Conservation (phyloP, 495 filamentous ascomycete species). For the Cladorrhinum samala region DNA sequence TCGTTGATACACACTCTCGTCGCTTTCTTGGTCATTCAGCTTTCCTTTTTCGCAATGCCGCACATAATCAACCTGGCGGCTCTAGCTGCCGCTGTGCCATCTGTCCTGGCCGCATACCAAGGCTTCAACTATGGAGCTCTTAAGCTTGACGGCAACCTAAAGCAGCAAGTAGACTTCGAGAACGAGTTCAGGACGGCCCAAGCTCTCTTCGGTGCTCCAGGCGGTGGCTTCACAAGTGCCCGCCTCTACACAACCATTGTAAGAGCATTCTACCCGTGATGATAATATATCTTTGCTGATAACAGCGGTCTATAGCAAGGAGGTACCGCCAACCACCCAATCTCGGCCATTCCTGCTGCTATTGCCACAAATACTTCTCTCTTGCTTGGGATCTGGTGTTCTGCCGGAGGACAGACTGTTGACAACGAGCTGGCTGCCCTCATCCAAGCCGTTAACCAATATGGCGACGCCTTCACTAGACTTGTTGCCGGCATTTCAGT, state of each 20-base stretch:
- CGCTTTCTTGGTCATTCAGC: background rate
- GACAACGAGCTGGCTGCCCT: conserved; percentile 65
- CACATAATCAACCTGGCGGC: conserved; percentile 20
- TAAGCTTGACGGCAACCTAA: conserved; percentile 51
- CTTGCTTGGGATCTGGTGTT: conserved; percentile 74
- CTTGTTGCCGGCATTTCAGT: conserved; percentile 82
- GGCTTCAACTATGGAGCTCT: conserved; percentile 82
- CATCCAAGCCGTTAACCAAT: conserved; percentile 53
- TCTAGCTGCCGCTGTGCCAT: conserved; percentile 25
- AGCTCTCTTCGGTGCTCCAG: conserved; percentile 59
- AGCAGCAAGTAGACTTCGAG: conserved; percentile 61
- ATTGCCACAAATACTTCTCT: conserved; percentile 65
- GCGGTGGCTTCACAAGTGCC: conserved; percentile 60
- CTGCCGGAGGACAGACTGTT: conserved; percentile 56
- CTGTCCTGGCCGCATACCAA: conserved; percentile 38
- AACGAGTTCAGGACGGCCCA: conserved; percentile 64
- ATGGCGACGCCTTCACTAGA: conserved; percentile 54
- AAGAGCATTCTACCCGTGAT: conserved; percentile 3
- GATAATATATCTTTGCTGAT: background rate
- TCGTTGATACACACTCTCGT: background rate
- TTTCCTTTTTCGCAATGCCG: conserved; percentile 25
- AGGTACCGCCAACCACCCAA: conserved; percentile 51
- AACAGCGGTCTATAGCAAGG: conserved; percentile 30
- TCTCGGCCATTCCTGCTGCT: conserved; percentile 71
- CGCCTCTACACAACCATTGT: conserved; percentile 48